Evolutionary conservation across 768 basidiomycete genomes (phyloP).

Genomic region (Lactifluus hygrophoroides): DNA sequence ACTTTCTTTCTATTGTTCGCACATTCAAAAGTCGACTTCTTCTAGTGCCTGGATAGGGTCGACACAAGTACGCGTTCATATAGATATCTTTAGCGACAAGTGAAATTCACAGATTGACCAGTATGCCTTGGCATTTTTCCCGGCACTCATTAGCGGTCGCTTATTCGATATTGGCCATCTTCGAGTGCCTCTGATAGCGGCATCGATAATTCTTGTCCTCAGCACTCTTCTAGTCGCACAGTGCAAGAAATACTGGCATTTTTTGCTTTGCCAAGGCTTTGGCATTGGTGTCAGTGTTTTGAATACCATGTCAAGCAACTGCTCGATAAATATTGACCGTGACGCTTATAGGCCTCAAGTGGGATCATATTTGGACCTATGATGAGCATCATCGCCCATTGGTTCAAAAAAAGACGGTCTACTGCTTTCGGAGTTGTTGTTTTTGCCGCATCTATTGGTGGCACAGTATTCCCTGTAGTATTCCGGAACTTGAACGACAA

Average conservation of each 20-base stretch:
- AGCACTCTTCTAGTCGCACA: constrained; percentile 61
- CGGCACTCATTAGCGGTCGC: constrained; percentile 55
- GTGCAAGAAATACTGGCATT: constrained; percentile 71
- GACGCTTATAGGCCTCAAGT: constrained; percentile 22
- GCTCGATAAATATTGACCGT: background rate
- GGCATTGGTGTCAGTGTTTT: constrained; percentile 46
- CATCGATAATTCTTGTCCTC: constrained; percentile 43
- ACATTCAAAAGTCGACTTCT: background rate
- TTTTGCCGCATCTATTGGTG: constrained; percentile 59
- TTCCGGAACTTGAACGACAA: constrained; percentile 44
- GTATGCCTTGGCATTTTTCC: constrained; percentile 57
- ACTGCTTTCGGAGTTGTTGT: constrained; percentile 58
- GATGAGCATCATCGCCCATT: constrained; percentile 54
- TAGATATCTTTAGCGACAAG: background rate
- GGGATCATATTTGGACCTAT: constrained; percentile 60
- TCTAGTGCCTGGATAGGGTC: constrained; percentile 75
- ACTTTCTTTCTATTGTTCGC: background rate
- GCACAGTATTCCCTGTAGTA: constrained; percentile 57
- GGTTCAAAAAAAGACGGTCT: constrained; percentile 56
- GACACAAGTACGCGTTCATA: constrained; percentile 40
- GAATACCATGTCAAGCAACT: background rate
- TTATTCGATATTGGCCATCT: constrained; percentile 70
- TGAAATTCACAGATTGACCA: constrained; percentile 22
- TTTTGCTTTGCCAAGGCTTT: constrained; percentile 66
- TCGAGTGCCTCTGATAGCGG: constrained; percentile 38